Evolutionary conservation across 1,284 basidiomycete genomes (phyloP).

Genomic region (Rhodotorula sp.): DNA sequence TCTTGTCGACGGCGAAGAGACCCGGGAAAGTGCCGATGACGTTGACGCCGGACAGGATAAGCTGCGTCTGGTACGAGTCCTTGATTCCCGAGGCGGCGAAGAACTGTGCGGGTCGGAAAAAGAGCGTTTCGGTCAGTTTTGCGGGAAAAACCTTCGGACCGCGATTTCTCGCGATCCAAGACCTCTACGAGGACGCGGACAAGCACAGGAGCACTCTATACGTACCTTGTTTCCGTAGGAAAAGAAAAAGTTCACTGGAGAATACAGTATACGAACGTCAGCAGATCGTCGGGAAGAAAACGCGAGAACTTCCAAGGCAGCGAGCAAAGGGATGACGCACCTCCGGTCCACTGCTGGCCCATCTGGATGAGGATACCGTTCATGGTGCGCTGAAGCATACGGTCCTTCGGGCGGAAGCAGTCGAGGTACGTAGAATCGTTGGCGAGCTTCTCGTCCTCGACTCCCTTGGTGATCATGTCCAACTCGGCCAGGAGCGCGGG

Average conservation of each 20-base stretch:
- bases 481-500: constrained; percentile 49
- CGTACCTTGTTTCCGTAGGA: constrained; percentile 12
- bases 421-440: constrained; percentile 49
- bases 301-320: too few relatives aligned
- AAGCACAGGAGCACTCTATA: background rate
- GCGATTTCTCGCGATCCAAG: background rate
- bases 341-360: constrained; percentile 52
- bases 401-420: constrained; percentile 52
- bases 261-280: background rate
- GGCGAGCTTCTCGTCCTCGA: constrained; percentile 48
- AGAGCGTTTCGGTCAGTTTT: constrained; percentile 7
- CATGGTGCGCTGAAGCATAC: constrained; percentile 51
- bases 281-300: background rate
- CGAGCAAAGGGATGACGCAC: constrained; percentile 30
- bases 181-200: background rate
- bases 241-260: constrained; percentile 20
- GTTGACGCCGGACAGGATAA: constrained; percentile 50
- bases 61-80: constrained; percentile 53
- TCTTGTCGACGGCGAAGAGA: constrained; percentile 50
- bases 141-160: background rate
- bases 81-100: constrained; percentile 51
- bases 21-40: constrained; percentile 42
- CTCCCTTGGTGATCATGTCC: constrained; percentile 48
- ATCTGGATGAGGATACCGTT: constrained; percentile 47
- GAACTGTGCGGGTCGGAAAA: constrained; percentile 40